phyloP scores from a whole-genome alignment of 2,329 filamentous ascomycete genomes.

The Arthrocladium fulminans region DNA sequence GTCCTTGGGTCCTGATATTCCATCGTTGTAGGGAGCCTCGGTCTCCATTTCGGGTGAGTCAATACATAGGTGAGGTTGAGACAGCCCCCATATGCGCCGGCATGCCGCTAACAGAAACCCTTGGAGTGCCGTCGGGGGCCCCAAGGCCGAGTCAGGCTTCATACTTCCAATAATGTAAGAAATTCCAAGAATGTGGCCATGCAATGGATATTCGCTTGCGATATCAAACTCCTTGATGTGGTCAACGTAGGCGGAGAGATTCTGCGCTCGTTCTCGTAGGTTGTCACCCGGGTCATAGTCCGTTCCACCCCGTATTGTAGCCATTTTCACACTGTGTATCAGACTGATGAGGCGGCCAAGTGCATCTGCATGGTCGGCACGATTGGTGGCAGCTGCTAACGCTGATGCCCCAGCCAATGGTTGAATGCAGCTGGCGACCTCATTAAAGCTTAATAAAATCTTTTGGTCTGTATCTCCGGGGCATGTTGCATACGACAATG shows the following conservation, averaged over 20 bases:
- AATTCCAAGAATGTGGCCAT: conserved; percentile 17
- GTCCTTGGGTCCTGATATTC: conserved; percentile 74
- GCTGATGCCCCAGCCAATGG: neutral
- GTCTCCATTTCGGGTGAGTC: conserved; percentile 85
- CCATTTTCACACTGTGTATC: neutral
- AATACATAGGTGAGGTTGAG: conserved; percentile 73
- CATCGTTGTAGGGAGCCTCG: conserved; percentile 53
- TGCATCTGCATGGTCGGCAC: conserved; percentile 88
- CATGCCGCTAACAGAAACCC: conserved; percentile 37
- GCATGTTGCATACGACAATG: conserved; percentile 28
- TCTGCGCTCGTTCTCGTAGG: neutral
- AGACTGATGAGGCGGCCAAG: conserved; percentile 52
- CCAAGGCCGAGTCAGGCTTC: neutral
- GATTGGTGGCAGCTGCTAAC: conserved; percentile 56
- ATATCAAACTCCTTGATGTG: neutral
- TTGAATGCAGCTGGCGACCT: conserved; percentile 21
- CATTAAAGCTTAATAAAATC: conserved; percentile 40
- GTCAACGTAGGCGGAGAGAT: neutral
- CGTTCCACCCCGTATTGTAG: neutral
- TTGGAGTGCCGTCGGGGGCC: neutral
- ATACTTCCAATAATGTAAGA: conserved; percentile 7
- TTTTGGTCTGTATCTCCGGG: too few species aligned
- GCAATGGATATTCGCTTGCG: conserved; percentile 12
- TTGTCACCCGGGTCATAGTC: neutral
- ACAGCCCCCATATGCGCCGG: conserved; percentile 63